These are phyloP conservation scores for Kodamaea leandrae DNA, from an alignment of 805 yeast species.

Conservation along the genomic window DNA sequence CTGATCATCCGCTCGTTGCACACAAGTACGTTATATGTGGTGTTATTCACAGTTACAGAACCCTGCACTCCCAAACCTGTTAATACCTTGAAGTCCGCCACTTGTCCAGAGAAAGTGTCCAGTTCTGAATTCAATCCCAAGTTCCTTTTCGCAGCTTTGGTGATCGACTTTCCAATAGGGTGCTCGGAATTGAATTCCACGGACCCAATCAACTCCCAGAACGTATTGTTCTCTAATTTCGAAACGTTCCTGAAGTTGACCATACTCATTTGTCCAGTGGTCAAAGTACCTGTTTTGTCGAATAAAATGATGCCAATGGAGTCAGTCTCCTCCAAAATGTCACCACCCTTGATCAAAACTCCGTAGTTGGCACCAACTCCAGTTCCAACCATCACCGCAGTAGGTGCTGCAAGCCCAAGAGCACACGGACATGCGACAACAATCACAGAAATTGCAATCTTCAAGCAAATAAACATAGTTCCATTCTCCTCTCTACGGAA, in stretches of 20 bases:
- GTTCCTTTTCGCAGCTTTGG: slow-evolving; percentile 29
- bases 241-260: slow-evolving; percentile 24
- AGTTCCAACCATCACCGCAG: slow-evolving; percentile 98
- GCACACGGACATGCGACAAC: slow-evolving; percentile 99
- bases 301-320: slow-evolving; percentile 66
- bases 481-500: slow-evolving; percentile 51
- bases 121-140: slow-evolving; percentile 33
- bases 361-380: slow-evolving; percentile 94
- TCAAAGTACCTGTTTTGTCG: slow-evolving; percentile 95
- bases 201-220: slow-evolving; percentile 56
- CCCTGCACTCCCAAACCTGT: slow-evolving; percentile 50
- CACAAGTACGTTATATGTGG: slow-evolving; percentile 35
- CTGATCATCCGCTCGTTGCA: slow-evolving; percentile 53
- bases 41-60: slow-evolving; percentile 28
- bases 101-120: slow-evolving; percentile 28
- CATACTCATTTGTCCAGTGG: slow-evolving; percentile 73
- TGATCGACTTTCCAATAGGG: slow-evolving; percentile 78
- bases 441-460: slow-evolving; percentile 83
- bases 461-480: slow-evolving; percentile 62
- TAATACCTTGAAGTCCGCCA: slow-evolving; percentile 34
- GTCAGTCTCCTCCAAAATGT: slow-evolving; percentile 71
- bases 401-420: slow-evolving; percentile 94
- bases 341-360: slow-evolving; percentile 90
- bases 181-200: slow-evolving; percentile 78
- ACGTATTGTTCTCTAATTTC: slow-evolving; percentile 26